A percentile compares a stretch with the other conserved stretches of the same genome.
Evolutionary conservation across 2,329 filamentous ascomycete species (phyloP).

Genomic region (Aspergillus japonicus): DNA sequence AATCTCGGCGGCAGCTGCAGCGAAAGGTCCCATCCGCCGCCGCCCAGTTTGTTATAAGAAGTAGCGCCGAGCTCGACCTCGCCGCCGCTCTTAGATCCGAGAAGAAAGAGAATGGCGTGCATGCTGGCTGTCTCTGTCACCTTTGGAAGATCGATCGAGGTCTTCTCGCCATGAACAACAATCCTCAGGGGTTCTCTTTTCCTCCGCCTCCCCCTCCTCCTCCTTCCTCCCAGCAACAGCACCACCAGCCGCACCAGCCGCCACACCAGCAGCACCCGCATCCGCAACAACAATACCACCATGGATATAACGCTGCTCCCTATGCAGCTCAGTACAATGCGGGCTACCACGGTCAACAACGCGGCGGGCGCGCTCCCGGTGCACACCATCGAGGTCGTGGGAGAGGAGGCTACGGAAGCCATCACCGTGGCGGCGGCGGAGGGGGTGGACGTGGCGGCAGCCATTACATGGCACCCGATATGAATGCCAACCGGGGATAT

Average conservation of each 20-base stretch:
- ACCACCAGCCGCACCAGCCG: constrained; percentile 19
- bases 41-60: constrained; percentile 5
- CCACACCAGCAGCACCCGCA: constrained; percentile 20
- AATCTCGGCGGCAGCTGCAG: constrained; percentile 14
- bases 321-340: constrained; percentile 30
- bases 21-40: constrained; percentile 4
- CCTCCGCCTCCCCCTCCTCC: constrained; percentile 47
- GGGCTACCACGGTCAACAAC: constrained; percentile 25
- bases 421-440: constrained; percentile 32
- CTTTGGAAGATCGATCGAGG: constrained; percentile 22
- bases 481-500: constrained; percentile 26
- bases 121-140: constrained; percentile 21
- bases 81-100: not conserved
- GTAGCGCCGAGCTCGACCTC: not conserved
- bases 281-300: constrained; percentile 20
- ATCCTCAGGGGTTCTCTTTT: constrained; percentile 46
- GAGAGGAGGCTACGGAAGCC: constrained; percentile 33
- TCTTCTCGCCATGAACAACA: constrained; percentile 33
- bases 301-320: constrained; percentile 16
- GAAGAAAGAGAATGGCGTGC: constrained; percentile 23
- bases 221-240: constrained; percentile 21
- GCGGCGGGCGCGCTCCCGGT: constrained; percentile 28
- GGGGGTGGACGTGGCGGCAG: constrained; percentile 16
- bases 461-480: constrained; percentile 23
- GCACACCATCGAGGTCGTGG: constrained; percentile 34